These are phyloP conservation scores for Thraustotheca clavata DNA, from an alignment of 352 stramenopile species.

Conservation along the genomic window DNA sequence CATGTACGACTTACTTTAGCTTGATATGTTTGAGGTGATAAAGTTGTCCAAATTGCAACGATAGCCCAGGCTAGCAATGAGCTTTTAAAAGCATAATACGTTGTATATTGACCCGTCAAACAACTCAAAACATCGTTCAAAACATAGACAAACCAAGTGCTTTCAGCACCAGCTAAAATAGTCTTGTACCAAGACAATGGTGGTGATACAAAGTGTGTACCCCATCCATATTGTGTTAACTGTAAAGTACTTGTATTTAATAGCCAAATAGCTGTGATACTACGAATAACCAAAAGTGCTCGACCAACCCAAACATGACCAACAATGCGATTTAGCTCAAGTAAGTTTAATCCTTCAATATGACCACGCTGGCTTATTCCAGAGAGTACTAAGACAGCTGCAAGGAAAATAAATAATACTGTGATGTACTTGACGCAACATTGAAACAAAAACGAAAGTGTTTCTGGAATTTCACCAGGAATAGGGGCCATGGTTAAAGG, in stretches of 20 bases:
- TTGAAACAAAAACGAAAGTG: constrained; percentile 1
- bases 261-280: constrained; percentile 7
- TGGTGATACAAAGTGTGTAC: constrained; percentile 6
- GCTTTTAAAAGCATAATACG: constrained; percentile 9
- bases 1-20: background rate
- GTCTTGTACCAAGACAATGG: constrained; percentile 13
- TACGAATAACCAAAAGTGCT: constrained; percentile 10
- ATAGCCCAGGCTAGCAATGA: background rate
- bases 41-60: background rate
- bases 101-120: constrained; percentile 6
- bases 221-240: background rate
- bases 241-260: background rate
- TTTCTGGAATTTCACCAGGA: background rate
- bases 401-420: background rate
- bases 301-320: constrained; percentile 11
- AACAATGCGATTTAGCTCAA: constrained; percentile 9
- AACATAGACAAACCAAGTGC: constrained; percentile 2
- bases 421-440: constrained; percentile 2
- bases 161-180: background rate
- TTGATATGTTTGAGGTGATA: background rate
- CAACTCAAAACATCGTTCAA: constrained; percentile 5
- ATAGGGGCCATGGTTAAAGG: background rate
- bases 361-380: background rate
- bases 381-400: background rate
- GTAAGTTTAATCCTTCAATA: constrained; percentile 6